phyloP scores from a whole-genome alignment of 768 basidiomycete species.

The Mycena chlorophos region DNA sequence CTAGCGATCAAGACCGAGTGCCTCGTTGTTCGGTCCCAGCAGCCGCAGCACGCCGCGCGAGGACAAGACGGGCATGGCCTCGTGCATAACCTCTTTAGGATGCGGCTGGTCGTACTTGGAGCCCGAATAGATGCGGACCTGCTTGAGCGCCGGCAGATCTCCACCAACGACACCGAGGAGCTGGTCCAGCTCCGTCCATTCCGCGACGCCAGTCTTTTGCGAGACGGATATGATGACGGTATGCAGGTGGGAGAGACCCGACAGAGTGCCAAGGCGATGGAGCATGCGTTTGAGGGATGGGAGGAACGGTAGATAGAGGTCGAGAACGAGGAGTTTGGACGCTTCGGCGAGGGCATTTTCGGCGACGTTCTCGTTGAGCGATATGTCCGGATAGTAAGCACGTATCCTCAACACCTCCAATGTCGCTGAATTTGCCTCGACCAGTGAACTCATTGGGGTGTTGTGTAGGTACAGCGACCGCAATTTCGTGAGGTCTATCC shows the following conservation, averaged over 20 bases:
- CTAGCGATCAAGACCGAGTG: too few relatives aligned
- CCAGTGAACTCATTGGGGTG: constrained; percentile 5
- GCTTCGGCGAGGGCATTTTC: constrained; percentile 4
- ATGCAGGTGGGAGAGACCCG: background rate
- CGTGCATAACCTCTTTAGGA: background rate
- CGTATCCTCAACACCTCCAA: constrained; percentile 2
- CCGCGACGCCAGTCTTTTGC: background rate
- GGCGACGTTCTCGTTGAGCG: background rate
- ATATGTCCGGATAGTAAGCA: constrained; percentile 1
- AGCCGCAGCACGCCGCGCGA: background rate
- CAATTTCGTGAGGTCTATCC: constrained; percentile 9
- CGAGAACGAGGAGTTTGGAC: constrained; percentile 4
- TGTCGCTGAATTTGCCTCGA: constrained; percentile 6
- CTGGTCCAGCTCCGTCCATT: constrained; percentile 13
- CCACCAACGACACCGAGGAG: background rate
- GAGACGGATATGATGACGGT: constrained; percentile 8
- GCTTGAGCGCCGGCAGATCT: constrained; percentile 1
- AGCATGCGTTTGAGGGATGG: constrained; percentile 4
- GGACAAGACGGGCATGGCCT: background rate
- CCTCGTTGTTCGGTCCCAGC: background rate
- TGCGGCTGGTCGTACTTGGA: constrained; percentile 1
- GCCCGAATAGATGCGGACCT: constrained; percentile 3
- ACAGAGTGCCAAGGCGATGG: constrained; percentile 1
- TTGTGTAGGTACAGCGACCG: constrained; percentile 14
- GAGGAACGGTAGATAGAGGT: constrained; percentile 7